Evolutionary conservation across 805 yeast genomes (phyloP), one percentile per base, ranked within the genome.

Genomic region (Pichia gijzeniarum): DNA sequence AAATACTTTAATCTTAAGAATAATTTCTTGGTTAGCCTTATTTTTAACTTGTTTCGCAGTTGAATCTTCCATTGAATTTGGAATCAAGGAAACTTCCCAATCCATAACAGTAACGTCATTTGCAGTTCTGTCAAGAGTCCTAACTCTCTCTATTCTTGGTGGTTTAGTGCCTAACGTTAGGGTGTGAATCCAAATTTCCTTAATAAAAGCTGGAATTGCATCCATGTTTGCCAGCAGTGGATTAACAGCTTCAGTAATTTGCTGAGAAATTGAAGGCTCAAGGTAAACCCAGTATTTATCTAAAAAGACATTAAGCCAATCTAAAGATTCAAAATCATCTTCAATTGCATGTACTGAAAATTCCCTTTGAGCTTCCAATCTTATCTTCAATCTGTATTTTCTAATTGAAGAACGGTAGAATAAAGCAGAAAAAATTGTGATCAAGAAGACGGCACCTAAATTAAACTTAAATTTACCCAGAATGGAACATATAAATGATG

Each of bases 71-170:
- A 79, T 65, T 34, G 89, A 85, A 64, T 87, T 88, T n/a, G 99
- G 99, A 22, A 87, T 84, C 69, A 90, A 87, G 1, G 96, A 85
- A 37, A 85, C 76, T 35, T 81, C 84, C 97, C 97, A 91, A 65
- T 93, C 99, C 96, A 93, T 93, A 43, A 95, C 96, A 10, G 91
- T 95, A 43, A 93, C 83, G 59, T 91, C 96, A 50, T 84, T 85
- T 27, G 79, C 82, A n/a, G 97, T 91, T 51, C 91, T 86, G 40
- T 82, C 85, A 58, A 89, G 77, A 2, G 97, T 86, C 61, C 93
- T 86, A 17, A 91, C 97, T 51, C 73, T 73, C 60, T 93, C 97
- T 49, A 93, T 74, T 63, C 99, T 77, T 30, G 96, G 96, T 9
- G 99, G 96, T 67, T 93, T 93, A 5, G 96, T 82, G 51, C 99